A percentile compares a stretch with the other conserved stretches of the same genome.
These are phyloP conservation scores for Dactylellina parvicollis DNA, from an alignment of 2,329 filamentous ascomycete species.

Conservation along the genomic window DNA sequence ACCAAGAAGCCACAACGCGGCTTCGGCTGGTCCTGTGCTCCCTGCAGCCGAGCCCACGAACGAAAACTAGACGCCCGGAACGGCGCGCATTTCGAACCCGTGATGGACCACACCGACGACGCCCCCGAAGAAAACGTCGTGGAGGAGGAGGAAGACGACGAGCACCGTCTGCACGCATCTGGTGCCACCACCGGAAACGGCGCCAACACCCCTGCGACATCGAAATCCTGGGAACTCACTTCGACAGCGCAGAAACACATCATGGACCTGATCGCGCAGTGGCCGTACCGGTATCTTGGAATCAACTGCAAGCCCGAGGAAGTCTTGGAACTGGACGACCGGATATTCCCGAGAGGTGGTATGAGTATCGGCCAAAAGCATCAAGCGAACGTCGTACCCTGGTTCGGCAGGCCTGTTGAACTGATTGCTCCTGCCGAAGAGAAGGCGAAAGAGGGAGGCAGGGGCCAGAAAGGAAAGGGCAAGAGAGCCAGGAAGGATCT, in stretches of 20 bases:
- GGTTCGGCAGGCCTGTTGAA: slow-evolving; percentile 87
- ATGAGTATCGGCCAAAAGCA: slow-evolving; percentile 90
- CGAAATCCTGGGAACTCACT: slow-evolving; percentile 43
- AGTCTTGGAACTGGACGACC: slow-evolving; percentile 94
- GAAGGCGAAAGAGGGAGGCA: slow-evolving; percentile 74
- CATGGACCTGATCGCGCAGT: slow-evolving; percentile 81
- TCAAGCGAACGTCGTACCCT: slow-evolving; percentile 84
- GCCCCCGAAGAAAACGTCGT: slow-evolving; percentile 68
- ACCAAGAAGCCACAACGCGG: slow-evolving; percentile 96
- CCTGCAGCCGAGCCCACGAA: slow-evolving; percentile 95
- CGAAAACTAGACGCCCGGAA: slow-evolving; percentile 88
- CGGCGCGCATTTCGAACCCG: slow-evolving; percentile 61
- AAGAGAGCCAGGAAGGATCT: slow-evolving; percentile 81
- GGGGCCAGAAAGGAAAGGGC: slow-evolving; percentile 74
- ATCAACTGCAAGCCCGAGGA: slow-evolving; percentile 96
- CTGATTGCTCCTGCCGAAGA: slow-evolving; percentile 89
- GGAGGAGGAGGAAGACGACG: slow-evolving; percentile 72
- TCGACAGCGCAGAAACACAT: slow-evolving; percentile 33
- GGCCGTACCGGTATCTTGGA: slow-evolving; percentile 94
- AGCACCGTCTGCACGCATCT: slow-evolving; percentile 61
- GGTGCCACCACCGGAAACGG: slow-evolving; percentile 43
- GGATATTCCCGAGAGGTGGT: slow-evolving; percentile 94
- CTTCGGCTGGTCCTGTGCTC: slow-evolving; percentile 97
- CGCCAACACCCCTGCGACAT: slow-evolving; percentile 55
- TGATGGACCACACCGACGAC: slow-evolving; percentile 31